Conservation (phyloP, 2,329 filamentous ascomycete species). For the Sporothrix sp. region DNA sequence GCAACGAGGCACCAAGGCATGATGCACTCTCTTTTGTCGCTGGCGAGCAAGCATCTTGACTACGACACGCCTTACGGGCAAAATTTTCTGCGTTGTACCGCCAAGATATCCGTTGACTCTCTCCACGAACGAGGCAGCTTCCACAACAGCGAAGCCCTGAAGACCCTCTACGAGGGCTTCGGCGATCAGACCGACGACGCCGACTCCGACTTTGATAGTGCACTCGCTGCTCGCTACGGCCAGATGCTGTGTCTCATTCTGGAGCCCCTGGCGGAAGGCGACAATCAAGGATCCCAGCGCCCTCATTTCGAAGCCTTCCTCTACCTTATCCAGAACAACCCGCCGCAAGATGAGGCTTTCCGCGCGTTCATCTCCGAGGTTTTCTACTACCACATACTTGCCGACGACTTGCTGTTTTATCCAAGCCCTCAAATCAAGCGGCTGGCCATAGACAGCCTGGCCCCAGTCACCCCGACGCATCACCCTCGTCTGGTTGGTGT, state of each 20-base stretch:
- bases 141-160: constrained; percentile 47
- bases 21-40: constrained; percentile 82
- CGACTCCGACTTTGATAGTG: constrained; percentile 29
- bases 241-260: constrained; percentile 55
- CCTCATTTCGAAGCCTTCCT: constrained; percentile 69
- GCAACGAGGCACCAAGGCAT: constrained; percentile 69
- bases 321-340: constrained; percentile 53
- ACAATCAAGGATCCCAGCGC: constrained; percentile 59
- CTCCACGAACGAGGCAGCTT: constrained; percentile 43
- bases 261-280: constrained; percentile 47
- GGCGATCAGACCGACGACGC: constrained; percentile 26
- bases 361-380: constrained; percentile 59
- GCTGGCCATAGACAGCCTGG: constrained; percentile 36
- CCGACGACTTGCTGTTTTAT: constrained; percentile 50
- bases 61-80: constrained; percentile 46
- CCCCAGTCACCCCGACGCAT: constrained; percentile 32
- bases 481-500: constrained; percentile 62
- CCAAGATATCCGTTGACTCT: constrained; percentile 35
- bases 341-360: constrained; percentile 57
- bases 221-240: constrained; percentile 47
- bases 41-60: constrained; percentile 70
- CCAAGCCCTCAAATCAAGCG: constrained; percentile 28
- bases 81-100: constrained; percentile 42
- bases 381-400: constrained; percentile 71
- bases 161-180: constrained; percentile 36